These are phyloP conservation scores for Medakamo hakoo DNA, from an alignment of 139 green algal species.

Conservation along the genomic window DNA sequence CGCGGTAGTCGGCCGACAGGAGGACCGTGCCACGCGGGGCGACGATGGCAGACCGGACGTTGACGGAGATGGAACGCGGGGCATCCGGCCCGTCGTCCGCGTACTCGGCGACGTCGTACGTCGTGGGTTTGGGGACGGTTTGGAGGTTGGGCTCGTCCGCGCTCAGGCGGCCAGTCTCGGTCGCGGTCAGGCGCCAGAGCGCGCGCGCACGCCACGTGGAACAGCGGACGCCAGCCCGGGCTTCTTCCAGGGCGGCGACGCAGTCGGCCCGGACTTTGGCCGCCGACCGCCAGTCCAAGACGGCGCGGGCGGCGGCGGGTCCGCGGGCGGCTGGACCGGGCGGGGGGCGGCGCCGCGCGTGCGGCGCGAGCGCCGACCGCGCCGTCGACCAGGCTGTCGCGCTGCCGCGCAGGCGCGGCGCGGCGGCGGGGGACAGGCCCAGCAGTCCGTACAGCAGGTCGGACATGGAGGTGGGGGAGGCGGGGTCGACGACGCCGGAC, in stretches of 20 bases:
- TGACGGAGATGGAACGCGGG: background rate
- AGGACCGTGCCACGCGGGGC: constrained; percentile 17
- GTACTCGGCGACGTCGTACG: constrained; percentile 9
- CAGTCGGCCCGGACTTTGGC: too few relatives aligned
- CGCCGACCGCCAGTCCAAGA: background rate
- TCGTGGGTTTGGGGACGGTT: constrained; percentile 30
- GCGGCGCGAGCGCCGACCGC: too few relatives aligned
- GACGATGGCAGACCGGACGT: constrained; percentile 20
- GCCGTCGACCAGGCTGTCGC: too few relatives aligned
- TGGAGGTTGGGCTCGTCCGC: constrained; percentile 72
- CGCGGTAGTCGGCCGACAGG: constrained; percentile 60
- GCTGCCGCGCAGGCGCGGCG: too few relatives aligned
- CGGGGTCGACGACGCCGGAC: background rate
- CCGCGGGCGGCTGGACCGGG: too few relatives aligned
- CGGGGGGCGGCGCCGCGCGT: too few relatives aligned
- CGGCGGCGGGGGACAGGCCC: background rate
- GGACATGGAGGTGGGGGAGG: background rate
- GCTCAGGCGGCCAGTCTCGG: constrained; percentile 49
- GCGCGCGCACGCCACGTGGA: too few relatives aligned
- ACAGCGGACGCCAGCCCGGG: too few relatives aligned
- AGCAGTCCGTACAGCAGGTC: background rate
- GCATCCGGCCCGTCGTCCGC: background rate
- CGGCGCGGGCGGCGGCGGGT: too few relatives aligned
- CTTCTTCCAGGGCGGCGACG: too few relatives aligned
- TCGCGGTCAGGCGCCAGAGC: too few relatives aligned